Conservation (phyloP, 345 rosid genomes). For the Xanthoceras sorbifolium region DNA sequence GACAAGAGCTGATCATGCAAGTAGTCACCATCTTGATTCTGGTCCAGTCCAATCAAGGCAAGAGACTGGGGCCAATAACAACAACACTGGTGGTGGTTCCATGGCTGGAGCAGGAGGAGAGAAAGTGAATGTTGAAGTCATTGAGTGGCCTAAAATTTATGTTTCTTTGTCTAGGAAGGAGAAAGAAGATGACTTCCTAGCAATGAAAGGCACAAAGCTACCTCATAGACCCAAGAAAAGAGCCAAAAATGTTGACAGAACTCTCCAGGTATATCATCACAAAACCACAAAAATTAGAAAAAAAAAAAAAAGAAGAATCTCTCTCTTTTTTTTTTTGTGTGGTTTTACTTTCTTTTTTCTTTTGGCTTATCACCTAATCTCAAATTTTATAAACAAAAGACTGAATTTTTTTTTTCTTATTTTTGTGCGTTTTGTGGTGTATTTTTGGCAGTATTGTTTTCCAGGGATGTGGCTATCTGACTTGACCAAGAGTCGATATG, state of each 20-base stretch:
- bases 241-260: conserved; percentile 62
- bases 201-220: conserved; percentile 71
- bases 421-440: neutral
- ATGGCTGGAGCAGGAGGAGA: conserved; percentile 21
- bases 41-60: conserved; percentile 27
- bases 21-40: conserved; percentile 24
- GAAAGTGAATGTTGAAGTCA: conserved; percentile 32
- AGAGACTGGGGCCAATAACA: conserved; percentile 12
- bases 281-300: neutral
- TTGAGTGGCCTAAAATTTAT: conserved; percentile 65
- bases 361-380: neutral
- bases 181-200: conserved; percentile 71
- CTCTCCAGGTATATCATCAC: conserved; percentile 53
- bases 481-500: conserved; percentile 66
- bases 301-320: neutral
- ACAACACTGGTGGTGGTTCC: neutral
- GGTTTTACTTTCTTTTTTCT: neutral
- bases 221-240: conserved; percentile 74
- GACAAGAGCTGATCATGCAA: conserved; percentile 26
- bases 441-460: conserved; percentile 57
- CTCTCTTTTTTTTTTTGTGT: neutral
- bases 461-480: conserved; percentile 80
- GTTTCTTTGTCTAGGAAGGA: conserved; percentile 58
- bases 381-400: neutral
- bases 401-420: neutral